phyloP scores from a whole-genome alignment of 192 early-diverging fungal genomes.

The Linderina pennispora region DNA sequence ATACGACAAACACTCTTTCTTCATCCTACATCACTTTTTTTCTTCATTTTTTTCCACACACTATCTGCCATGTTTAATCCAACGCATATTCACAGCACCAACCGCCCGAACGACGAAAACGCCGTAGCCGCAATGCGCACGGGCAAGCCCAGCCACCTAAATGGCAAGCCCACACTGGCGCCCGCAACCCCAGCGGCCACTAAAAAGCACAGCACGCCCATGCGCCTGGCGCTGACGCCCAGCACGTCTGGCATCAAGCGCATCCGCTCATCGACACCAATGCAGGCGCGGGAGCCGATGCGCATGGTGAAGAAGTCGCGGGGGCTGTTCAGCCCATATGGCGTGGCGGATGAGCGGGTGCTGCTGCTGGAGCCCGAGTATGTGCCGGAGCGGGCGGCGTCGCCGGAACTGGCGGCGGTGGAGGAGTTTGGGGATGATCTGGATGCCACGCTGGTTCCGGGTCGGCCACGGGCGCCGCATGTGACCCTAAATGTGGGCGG shows the following conservation, averaged over 20 bases:
- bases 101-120: conserved; percentile 35
- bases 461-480: no score
- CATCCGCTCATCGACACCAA: no score
- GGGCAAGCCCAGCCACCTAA: conserved; percentile 18
- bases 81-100: conserved; percentile 5
- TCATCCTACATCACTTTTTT: neutral
- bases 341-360: neutral
- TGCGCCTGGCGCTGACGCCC: neutral
- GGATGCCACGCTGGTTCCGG: conserved; percentile 22
- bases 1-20: neutral
- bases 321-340: conserved; percentile 18
- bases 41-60: conserved; percentile 1
- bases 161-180: conserved; percentile 4
- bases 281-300: no score
- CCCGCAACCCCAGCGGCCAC: no score
- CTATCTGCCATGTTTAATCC: conserved; percentile 43
- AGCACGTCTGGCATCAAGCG: conserved; percentile 18
- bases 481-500: no score
- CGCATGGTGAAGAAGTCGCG: conserved; percentile 18
- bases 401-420: conserved; percentile 8
- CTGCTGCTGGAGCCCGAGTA: conserved; percentile 35
- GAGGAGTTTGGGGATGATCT: conserved; percentile 32
- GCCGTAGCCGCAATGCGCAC: conserved; percentile 11
- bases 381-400: conserved; percentile 8
- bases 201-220: no score